These are phyloP conservation scores for Dorcoceras hygrometricum DNA, from an alignment of 257 asterid species.

Conservation along the genomic window DNA sequence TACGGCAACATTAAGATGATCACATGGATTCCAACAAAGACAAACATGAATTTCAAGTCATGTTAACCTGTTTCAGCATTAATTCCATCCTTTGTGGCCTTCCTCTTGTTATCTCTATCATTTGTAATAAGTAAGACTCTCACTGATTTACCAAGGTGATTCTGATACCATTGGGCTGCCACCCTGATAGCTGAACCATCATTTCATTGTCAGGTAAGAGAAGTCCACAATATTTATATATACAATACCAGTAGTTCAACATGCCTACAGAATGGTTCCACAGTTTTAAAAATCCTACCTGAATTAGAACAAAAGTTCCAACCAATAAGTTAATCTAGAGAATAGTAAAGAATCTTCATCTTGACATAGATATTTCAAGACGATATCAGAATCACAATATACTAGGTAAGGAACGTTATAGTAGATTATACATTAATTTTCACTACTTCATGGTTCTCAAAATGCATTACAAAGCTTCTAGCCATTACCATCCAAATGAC, in stretches of 20 bases:
- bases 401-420: background rate
- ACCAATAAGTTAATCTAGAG: background rate
- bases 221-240: conserved; percentile 2
- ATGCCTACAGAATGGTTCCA: background rate
- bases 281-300: background rate
- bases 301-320: background rate
- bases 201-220: conserved; percentile 19
- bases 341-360: too few species aligned
- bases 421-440: background rate
- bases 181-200: conserved; percentile 77
- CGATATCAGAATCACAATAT: background rate
- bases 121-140: conserved; percentile 77
- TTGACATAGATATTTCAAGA: background rate
- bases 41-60: conserved; percentile 19
- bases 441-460: background rate
- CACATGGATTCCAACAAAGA: conserved; percentile 7
- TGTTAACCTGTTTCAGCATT: conserved; percentile 78
- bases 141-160: conserved; percentile 64
- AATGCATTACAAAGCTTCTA: background rate
- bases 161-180: conserved; percentile 93
- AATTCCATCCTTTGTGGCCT: conserved; percentile 79
- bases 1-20: background rate
- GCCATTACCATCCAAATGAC: background rate
- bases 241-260: conserved; percentile 6
- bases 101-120: conserved; percentile 83